Base-by-base conservation (phyloP, 2,329 filamentous ascomycete genomes). In the Lecanoromycetidae sp. region DNA sequence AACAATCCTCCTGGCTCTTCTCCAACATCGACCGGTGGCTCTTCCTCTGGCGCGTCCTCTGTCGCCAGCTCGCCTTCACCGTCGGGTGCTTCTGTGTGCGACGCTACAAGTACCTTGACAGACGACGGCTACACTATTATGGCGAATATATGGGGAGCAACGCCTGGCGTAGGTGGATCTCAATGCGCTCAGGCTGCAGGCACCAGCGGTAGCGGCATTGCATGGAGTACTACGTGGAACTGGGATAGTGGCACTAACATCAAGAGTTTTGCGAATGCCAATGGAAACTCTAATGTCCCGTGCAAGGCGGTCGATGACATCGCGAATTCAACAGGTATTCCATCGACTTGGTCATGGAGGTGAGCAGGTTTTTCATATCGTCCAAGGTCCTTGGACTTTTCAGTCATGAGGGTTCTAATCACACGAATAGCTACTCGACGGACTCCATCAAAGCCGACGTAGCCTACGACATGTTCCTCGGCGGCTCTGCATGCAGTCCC, bases 201-300 rank as follows among this genome's bases (percentile, higher is more conserved):
- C n/a, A n/a, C 43, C 20, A 36, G 44, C 20, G 19, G 44, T 23
- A 23, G 26, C 12, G 29, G 26, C 7, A 6, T 46, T 9, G 36
- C 44, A 9, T 47, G 36, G 44, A 47, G 44, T 30, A 33, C 34
- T 4, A 40, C 15, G 23, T 48, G 32, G 38, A 37, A 30, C 17
- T 53, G 43, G 49, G 44, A 47, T 42, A 49, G 48, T 27, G 35
- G 27, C 6, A 2, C 5, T 12, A 29, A 36, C 32, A 47, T 47
- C 34, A 47, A 47, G 34, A 22, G 23, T 9, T 47, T 30, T 25
- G 27, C 44, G 2, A 47, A 47, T 19, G 30, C 25, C 12, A 12
- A 19, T n/a, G n/a, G n/a, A n/a, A 19, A 40, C 13, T n/a, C 33
- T 26, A 23, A 19, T 23, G 13, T 29, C 13, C 19, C 25, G 1